Conservation (phyloP, 805 yeast species). For the Nakazawaea wickerhamii region DNA sequence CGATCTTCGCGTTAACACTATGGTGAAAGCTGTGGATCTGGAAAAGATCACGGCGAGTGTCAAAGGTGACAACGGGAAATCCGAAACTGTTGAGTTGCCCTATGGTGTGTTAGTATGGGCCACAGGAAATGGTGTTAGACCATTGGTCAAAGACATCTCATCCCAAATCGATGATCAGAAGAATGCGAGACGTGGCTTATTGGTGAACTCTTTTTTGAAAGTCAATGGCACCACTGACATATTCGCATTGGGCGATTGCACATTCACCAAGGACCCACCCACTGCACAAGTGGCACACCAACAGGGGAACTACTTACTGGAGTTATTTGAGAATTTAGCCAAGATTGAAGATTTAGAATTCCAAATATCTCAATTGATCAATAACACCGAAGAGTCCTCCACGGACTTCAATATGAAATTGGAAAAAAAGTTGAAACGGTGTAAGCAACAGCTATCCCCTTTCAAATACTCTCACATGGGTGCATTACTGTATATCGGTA, state of each 20-base stretch:
- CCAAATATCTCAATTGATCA: constrained; percentile 28
- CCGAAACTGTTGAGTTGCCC: constrained; percentile 57
- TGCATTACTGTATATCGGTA: constrained; percentile 89
- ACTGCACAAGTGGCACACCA: constrained; percentile 98
- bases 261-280: constrained; percentile 86
- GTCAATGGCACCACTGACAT: constrained; percentile 78
- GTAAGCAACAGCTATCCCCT: constrained; percentile 41
- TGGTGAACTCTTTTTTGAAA: constrained; percentile 76
- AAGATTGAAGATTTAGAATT: constrained; percentile 54
- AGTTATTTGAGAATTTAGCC: constrained; percentile 59
- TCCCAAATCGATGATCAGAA: constrained; percentile 67
- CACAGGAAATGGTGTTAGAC: constrained; percentile 91
- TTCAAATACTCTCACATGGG: constrained; percentile 88
- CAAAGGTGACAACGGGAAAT: constrained; percentile 61
- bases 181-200: constrained; percentile 85
- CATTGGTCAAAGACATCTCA: constrained; percentile 61
- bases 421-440: constrained; percentile 37
- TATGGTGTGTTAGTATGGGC: constrained; percentile 97
- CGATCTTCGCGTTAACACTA: constrained; percentile 73
- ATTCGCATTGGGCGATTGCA: constrained; percentile 92
- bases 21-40: constrained; percentile 80
- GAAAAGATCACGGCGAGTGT: constrained; percentile 64
- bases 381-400: constrained; percentile 32
- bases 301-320: constrained; percentile 80
- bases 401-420: constrained; percentile 35